phyloP scores from a whole-genome alignment of 1,139 yeast genomes.

The Arxiozyma bovina region DNA sequence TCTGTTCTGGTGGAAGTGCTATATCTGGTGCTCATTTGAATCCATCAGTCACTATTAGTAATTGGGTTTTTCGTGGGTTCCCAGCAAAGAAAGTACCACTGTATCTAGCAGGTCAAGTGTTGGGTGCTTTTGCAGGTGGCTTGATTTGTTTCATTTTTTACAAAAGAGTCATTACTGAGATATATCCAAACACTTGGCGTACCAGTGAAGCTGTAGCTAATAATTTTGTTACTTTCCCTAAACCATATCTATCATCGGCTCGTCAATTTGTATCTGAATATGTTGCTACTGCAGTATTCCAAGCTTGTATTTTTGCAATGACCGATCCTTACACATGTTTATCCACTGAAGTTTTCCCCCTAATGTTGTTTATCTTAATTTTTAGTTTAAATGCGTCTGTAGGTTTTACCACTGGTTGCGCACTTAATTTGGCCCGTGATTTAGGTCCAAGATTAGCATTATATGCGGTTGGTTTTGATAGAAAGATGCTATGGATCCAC shows the following conservation, averaged over 20 bases:
- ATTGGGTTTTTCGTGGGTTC: conserved; percentile 37
- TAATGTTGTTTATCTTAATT: conserved; percentile 37
- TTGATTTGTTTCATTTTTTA: conserved; percentile 34
- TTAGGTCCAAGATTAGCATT: conserved; percentile 44
- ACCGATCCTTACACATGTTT: conserved; percentile 42
- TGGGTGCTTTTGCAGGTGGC: conserved; percentile 38
- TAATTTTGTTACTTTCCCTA: conserved; percentile 41
- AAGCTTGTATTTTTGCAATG: conserved; percentile 39
- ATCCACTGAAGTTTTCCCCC: conserved; percentile 38
- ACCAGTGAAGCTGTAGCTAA: conserved; percentile 26
- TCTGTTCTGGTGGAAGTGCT: conserved; percentile 36
- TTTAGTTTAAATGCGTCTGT: conserved; percentile 38
- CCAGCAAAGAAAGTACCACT: conserved; percentile 37
- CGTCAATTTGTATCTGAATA: conserved; percentile 42
- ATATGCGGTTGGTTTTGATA: conserved; percentile 38
- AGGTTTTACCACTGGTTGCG: conserved; percentile 45
- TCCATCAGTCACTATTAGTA: conserved; percentile 36
- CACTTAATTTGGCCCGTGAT: conserved; percentile 46
- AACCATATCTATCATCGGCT: conserved; percentile 34
- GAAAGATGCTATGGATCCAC: conserved; percentile 33
- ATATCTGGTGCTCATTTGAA: conserved; percentile 40
- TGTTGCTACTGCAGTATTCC: conserved; percentile 37
- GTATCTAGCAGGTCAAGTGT: conserved; percentile 34
- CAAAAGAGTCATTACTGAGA: conserved; percentile 21
- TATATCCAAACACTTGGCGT: conserved; percentile 21